Base-by-base conservation (phyloP, 192 early-diverging fungal species). In the Jimgerdemannia lactiflua region DNA sequence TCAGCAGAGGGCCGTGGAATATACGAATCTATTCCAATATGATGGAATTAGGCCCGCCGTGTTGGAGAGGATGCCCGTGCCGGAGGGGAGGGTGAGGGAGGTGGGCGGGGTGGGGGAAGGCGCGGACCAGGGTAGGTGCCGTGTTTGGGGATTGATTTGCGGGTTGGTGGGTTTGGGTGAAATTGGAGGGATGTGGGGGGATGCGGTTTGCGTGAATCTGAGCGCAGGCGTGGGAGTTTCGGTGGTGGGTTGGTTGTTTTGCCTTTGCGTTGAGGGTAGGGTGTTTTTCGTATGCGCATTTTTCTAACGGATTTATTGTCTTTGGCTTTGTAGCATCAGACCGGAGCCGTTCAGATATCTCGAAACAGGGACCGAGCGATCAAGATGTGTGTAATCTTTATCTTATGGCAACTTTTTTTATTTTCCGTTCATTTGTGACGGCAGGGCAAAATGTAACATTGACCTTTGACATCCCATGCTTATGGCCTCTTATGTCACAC, bases 1-100 rank as follows among this genome's bases (percentile, higher is more conserved):
- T 68, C 98, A 99, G 79, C 91, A 96, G 78, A 93, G 98, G 54
- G 95, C 97, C 4, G 93, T 95, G 7, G 98, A 99, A 84, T 98
- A 92, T 77, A 86, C 82, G 11, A 90, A 92, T 69, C 83, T 98
- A 17, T 92, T 96, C 71, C 91, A 92, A 65, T 86, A 93, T 81
- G 84, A 94, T 70, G 65, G 67, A 71, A 92, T 95, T 65, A 90
- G 91, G 40, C 86, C 89, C 6, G 93, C 91, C 42, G 88, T 95
- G n/a, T 78, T 99, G 44, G 98, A 99, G 73, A 88, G 95, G 64
- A 97, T 99, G 92, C 97, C 98, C 2, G 90, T 94, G 18, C 91
- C 92, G 44, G 92, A 95, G 80, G 84, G 69, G 4, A 75, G 75
- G 63, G 76, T 74, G n/a, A 84, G 76, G 63, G 79, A 77, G 67